These are phyloP conservation scores for Botrytis aclada DNA, from an alignment of 2,329 filamentous ascomycete genomes.

Conservation along the genomic window DNA sequence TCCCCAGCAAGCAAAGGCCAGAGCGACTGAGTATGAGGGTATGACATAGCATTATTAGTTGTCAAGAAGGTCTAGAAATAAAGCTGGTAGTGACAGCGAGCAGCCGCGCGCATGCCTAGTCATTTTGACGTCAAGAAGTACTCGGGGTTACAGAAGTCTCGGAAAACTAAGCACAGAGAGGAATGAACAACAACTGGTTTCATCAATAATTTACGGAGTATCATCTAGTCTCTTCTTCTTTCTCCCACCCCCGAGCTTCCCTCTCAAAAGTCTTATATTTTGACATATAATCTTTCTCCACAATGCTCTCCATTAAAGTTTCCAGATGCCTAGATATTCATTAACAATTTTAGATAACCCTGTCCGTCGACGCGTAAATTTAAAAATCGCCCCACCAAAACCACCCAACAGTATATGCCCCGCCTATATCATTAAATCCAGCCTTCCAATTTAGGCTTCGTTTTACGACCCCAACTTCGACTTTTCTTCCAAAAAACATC, in stretches of 20 bases:
- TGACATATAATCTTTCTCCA: neutral
- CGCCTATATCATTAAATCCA: neutral
- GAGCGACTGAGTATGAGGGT: neutral
- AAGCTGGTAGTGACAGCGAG: neutral
- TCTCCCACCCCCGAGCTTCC: neutral
- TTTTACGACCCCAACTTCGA: slow-evolving; percentile 15
- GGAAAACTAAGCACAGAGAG: neutral
- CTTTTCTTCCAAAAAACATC: slow-evolving; percentile 2
- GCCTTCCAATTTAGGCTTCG: neutral
- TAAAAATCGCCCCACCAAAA: neutral
- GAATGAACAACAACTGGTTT: neutral
- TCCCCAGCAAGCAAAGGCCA: neutral
- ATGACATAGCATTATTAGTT: neutral
- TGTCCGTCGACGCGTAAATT: neutral
- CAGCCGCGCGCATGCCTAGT: neutral
- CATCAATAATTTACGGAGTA: neutral
- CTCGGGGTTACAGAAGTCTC: neutral
- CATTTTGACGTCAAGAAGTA: neutral
- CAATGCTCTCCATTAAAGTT: neutral
- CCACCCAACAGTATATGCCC: neutral
- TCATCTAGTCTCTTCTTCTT: neutral
- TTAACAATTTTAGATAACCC: neutral
- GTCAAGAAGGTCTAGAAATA: neutral
- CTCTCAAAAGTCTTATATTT: neutral
- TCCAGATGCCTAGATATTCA: neutral